A percentile compares a stretch with the other conserved stretches of the same genome.
phyloP scores from a whole-genome alignment of 306 rosid genomes.

The Vachellia pachyceras region DNA sequence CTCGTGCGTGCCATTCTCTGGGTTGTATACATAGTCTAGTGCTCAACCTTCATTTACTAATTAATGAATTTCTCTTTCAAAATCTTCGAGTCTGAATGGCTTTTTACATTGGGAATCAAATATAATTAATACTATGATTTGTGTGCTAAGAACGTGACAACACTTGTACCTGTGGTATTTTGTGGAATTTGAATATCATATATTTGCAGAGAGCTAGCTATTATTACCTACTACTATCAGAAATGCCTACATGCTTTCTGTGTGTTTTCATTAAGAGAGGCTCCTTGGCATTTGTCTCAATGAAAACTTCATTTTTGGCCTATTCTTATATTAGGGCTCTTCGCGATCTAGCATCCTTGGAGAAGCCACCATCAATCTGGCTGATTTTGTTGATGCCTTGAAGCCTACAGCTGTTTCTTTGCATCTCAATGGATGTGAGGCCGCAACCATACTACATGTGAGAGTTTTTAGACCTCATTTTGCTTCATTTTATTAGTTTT shows the following conservation, averaged over 20 bases:
- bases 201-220: conserved; percentile 12
- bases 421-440: conserved; percentile 83
- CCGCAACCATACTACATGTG: conserved; percentile 86
- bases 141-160: conserved; percentile 1
- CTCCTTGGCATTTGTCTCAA: conserved; percentile 26
- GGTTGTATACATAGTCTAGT: conserved; percentile 3
- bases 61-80: conserved; percentile 19
- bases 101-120: conserved; percentile 21
- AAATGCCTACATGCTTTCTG: conserved; percentile 25
- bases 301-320: conserved; percentile 45
- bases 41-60: conserved; percentile 8
- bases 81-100: conserved; percentile 19
- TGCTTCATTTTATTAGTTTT: conserved; percentile 27
- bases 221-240: conserved; percentile 30
- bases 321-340: conserved; percentile 74
- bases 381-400: conserved; percentile 91
- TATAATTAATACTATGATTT: conserved; percentile 5
- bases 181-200: conserved; percentile 33
- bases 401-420: conserved; percentile 79
- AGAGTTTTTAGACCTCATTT: conserved; percentile 51
- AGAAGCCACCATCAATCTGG: conserved; percentile 82
- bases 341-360: conserved; percentile 97
- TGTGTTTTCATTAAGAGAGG: conserved; percentile 13
- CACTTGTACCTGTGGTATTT: conserved; percentile 19
- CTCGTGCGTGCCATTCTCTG: conserved; percentile 22